Evolutionary conservation across 2,329 filamentous ascomycete genomes (phyloP), one percentile per base, ranked within the genome.

Genomic region (Beauveria australis): DNA sequence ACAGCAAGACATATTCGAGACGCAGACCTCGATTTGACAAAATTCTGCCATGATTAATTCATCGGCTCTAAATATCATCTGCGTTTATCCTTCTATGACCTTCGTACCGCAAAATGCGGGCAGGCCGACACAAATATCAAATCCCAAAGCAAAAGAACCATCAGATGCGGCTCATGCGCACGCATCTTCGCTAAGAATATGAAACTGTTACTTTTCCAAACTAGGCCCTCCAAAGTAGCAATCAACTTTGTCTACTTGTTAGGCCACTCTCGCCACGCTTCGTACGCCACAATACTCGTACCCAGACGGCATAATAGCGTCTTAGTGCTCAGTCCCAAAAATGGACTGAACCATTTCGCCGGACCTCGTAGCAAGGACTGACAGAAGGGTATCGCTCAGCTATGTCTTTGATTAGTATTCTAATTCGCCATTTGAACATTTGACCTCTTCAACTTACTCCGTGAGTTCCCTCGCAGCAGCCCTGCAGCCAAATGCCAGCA

Each of bases 381-480:
- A 93, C 57, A 95, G 80, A 57, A 95, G 81, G 52, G 88, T 91
- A 73, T 95, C 89, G 71, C 89, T 91, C 74, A 95, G 75, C 85
- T 89, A 41, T 6, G 40, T 8, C n/a, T 19, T 26, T 24, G 5
- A 28, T 54, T 59, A 62, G 60, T 49, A 54, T 51, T 26, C n/a
- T 5, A 41, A n/a, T 49, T 24, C 28, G 16, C 7, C 12, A 12
- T 37, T 18, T 46, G 43, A 26, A 48, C 14, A 43, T 24, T 18
- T 22, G 53, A 28, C 7, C 18, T 43, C 2, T 37, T 44, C 55
- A 61, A 86, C 89, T 85, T 82, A 93, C 89, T 62, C 93, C 93
- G 73, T 97, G 93, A 40, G 92, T 96, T 63, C 81, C 85, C 78
- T 97, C 92, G 72, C 92, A 95, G 77, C 92, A 97, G 37, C 93